Base-by-base conservation (phyloP, 2,329 filamentous ascomycete genomes). In the Alternaria brassicicola region DNA sequence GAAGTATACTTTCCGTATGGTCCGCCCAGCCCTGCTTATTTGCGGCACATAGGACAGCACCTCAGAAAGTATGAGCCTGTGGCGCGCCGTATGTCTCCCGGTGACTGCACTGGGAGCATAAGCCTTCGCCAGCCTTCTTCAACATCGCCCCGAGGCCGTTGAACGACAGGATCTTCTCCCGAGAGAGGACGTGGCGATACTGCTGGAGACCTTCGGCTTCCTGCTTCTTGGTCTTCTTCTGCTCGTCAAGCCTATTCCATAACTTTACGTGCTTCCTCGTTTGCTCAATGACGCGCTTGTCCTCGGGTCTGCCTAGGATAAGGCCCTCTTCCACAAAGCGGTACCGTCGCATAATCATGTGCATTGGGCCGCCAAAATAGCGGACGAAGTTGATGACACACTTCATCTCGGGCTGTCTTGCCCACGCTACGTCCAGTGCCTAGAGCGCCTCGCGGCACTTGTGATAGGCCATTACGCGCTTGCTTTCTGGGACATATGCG, bases 401-500 rank as follows among this genome's bases (percentile, higher is more conserved):
- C 57, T 35, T 42, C 43, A 55, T 10, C 19, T 49, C 45, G 19
- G 52, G 52, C 1, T 42, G 25, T 33, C 21, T 26, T 13, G 45
- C 41, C 52, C 52, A 55, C 13, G 43, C 45, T 19, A 48, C 43
- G 13, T 55, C 52, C 26, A 55, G 15, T 9, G 52, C 52, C 52
- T 45, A 55, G 6, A 55, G 52, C 15, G 45, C 43, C 36, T 55
- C 52, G 19, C 52, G 52, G 36, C 43, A 49, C 26, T 55, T 48
- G 25, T 42, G 52, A 23, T 39, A 75, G 0, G 63, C 59, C 13
- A 66, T 49, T 9, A 62, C 50, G 17, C 73, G 71, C 25, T 66
- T 28, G 5, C 64, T 60, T 36, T 53, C 39, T 3, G 63, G 63
- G 15, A 72, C 61, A 51, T 76, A 75, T 19, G 68, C 70, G 36